Conservation (phyloP, 2,329 filamentous ascomycete genomes). For the Aspergillus luchuensis region DNA sequence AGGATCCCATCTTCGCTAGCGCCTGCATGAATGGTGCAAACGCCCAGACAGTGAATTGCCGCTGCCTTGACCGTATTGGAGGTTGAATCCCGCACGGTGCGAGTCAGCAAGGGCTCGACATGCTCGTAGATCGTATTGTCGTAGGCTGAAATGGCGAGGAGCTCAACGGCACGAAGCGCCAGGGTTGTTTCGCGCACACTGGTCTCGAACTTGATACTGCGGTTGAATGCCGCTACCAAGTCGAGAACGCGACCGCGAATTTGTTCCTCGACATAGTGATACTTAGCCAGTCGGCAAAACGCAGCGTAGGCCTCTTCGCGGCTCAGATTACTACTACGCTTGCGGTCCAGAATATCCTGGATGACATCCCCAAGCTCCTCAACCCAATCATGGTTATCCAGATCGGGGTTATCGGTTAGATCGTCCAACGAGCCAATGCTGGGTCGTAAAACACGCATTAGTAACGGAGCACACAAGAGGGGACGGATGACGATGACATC, state of each 20-base stretch:
- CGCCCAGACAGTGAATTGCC: slow-evolving; percentile 72
- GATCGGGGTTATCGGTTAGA: slow-evolving; percentile 56
- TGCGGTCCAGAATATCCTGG: slow-evolving; percentile 72
- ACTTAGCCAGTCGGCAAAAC: slow-evolving; percentile 67
- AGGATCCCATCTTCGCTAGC: slow-evolving; percentile 67
- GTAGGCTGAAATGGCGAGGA: slow-evolving; percentile 69
- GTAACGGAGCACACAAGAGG: slow-evolving; percentile 11
- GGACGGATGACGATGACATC: slow-evolving; percentile 33
- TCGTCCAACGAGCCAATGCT: slow-evolving; percentile 70
- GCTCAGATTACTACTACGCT: slow-evolving; percentile 72
- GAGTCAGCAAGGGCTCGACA: slow-evolving; percentile 60
- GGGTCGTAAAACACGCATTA: slow-evolving; percentile 15
- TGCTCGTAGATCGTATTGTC: slow-evolving; percentile 68
- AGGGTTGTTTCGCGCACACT: slow-evolving; percentile 69
- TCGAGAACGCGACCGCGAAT: slow-evolving; percentile 63
- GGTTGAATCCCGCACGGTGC: slow-evolving; percentile 66
- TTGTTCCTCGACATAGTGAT: slow-evolving; percentile 66
- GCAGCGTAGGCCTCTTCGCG: slow-evolving; percentile 65
- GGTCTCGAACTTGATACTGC: slow-evolving; percentile 68
- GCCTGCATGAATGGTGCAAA: slow-evolving; percentile 75
- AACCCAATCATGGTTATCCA: slow-evolving; percentile 60
- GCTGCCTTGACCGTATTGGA: slow-evolving; percentile 66
- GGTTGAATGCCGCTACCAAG: slow-evolving; percentile 66
- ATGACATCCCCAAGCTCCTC: slow-evolving; percentile 66
- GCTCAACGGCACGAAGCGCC: slow-evolving; percentile 70